phyloP scores from a whole-genome alignment of 176 grass and related monocot genomes.

The barley (Hordeum vulgare) region MorexV3_pseudomolecules_assembly NC_058518.1:386104801-386105300 shows the following conservation, averaged over 20 bases:
- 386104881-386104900: conserved; percentile 41
- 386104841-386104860: conserved; percentile 11
- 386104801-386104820: conserved; percentile 26
- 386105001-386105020: conserved; percentile 36
- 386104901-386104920: conserved; percentile 52
- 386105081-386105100: conserved; percentile 64
- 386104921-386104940: conserved; percentile 26
- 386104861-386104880: conserved; percentile 17
- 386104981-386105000: conserved; percentile 10
- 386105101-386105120: conserved; percentile 34
- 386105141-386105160: conserved; percentile 77
- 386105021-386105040: conserved; percentile 68
- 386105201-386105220: conserved; percentile 21
- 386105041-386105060: conserved; percentile 55
- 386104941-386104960: conserved; percentile 68
- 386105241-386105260: conserved; percentile 17
- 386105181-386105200: conserved; percentile 48
- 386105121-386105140: conserved; percentile 53
- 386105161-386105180: conserved; percentile 64
- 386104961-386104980: conserved; percentile 43
- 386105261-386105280: conserved; percentile 25
- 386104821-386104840: conserved; percentile 28
- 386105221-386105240: conserved; percentile 37
- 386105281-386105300: conserved; percentile 62
- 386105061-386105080: conserved; percentile 63